These are phyloP conservation scores for Acer yangbiense DNA, from an alignment of 345 rosid species.

Conservation along the genomic window DNA sequence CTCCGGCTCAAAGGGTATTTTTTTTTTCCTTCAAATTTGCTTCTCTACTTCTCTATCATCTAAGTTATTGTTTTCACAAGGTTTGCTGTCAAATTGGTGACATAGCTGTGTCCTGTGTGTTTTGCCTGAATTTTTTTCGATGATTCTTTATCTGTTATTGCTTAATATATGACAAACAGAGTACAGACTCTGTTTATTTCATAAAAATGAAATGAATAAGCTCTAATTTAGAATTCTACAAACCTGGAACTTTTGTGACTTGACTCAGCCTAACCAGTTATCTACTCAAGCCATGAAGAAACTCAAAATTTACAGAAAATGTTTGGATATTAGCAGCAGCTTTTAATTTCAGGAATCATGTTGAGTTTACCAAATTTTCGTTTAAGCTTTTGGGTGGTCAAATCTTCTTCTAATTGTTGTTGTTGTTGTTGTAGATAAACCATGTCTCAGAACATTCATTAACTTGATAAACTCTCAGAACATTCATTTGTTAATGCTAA, in stretches of 20 bases:
- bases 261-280: neutral
- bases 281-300: neutral
- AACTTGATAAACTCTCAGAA: neutral
- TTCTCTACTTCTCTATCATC: neutral
- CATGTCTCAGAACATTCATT: neutral
- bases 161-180: neutral
- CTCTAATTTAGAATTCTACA: neutral
- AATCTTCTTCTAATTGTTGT: neutral
- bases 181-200: neutral
- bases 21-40: neutral
- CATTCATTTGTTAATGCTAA: neutral
- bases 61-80: neutral
- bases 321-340: neutral
- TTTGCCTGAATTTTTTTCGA: neutral
- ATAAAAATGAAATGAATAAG: neutral
- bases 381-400: neutral
- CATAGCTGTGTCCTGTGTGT: neutral
- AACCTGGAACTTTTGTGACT: neutral
- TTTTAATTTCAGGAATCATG: no score
- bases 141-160: neutral
- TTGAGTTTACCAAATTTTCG: neutral
- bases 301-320: neutral
- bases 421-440: neutral
- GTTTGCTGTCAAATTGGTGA: conserved; percentile 6
- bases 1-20: conserved; percentile 35